Evolutionary conservation across 495 filamentous ascomycete species (phyloP).

Genomic region (Aspergillus sclerotioniger): DNA sequence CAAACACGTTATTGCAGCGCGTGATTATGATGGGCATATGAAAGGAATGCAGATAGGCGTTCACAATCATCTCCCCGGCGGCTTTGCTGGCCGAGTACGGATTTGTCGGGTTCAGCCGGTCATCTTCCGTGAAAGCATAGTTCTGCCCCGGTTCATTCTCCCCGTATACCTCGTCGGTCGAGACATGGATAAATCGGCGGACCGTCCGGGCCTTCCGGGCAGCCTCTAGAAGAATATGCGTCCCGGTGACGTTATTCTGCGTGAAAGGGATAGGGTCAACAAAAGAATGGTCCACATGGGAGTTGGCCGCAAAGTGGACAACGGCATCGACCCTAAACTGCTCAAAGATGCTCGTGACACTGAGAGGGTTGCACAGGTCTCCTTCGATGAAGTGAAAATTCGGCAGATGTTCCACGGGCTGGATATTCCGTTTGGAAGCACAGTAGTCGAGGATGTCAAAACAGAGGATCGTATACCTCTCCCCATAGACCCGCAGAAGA

Average conservation of each 20-base stretch:
- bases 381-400: slow-evolving; percentile 75
- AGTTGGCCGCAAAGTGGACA: slow-evolving; percentile 75
- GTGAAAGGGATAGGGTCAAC: slow-evolving; percentile 73
- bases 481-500: background rate
- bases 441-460: slow-evolving; percentile 9
- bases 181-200: slow-evolving; percentile 67
- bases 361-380: slow-evolving; percentile 60
- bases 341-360: slow-evolving; percentile 58
- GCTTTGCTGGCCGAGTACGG: slow-evolving; percentile 77
- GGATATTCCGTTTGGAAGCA: slow-evolving; percentile 1
- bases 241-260: slow-evolving; percentile 69
- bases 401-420: slow-evolving; percentile 17
- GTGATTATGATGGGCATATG: slow-evolving; percentile 69
- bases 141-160: slow-evolving; percentile 55
- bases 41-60: slow-evolving; percentile 70
- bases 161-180: slow-evolving; percentile 77
- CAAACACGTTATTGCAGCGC: slow-evolving; percentile 77
- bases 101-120: slow-evolving; percentile 65
- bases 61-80: slow-evolving; percentile 77
- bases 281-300: slow-evolving; percentile 70
- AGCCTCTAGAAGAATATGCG: slow-evolving; percentile 68
- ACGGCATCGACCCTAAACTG: slow-evolving; percentile 67
- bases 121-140: slow-evolving; percentile 51
- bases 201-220: slow-evolving; percentile 57
- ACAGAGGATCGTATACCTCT: background rate